A percentile compares a stretch with the other conserved stretches of the same genome.
These are phyloP conservation scores for Penicillium sp. DNA, from an alignment of 2,329 filamentous ascomycete species.

Conservation along the genomic window DNA sequence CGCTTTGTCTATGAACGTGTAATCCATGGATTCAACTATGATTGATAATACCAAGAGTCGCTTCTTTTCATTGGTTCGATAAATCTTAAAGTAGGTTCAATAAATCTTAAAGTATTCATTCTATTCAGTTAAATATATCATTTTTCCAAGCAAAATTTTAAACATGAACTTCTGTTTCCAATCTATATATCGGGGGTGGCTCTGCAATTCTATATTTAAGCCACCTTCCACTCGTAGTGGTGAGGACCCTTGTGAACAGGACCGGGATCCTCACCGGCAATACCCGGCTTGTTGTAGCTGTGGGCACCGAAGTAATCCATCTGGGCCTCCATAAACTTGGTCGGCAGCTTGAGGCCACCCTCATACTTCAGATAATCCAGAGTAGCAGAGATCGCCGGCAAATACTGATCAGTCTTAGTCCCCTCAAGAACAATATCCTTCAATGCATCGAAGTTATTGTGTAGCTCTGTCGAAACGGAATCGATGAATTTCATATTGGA, in stretches of 20 bases:
- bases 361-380: constrained; percentile 68
- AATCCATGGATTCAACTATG: neutral
- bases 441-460: constrained; percentile 50
- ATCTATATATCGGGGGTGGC: constrained; percentile 1
- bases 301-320: constrained; percentile 70
- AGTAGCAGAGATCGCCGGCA: constrained; percentile 61
- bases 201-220: neutral
- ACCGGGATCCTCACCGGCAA: constrained; percentile 54
- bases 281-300: constrained; percentile 56
- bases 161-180: neutral
- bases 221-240: constrained; percentile 60
- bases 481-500: constrained; percentile 44
- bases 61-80: too few relatives aligned
- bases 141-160: neutral
- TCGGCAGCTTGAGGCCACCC: constrained; percentile 60
- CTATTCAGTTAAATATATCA: neutral
- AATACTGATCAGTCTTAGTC: constrained; percentile 57
- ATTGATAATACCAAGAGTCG: too few relatives aligned
- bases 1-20: neutral
- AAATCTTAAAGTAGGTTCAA: too few relatives aligned
- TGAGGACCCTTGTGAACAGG: constrained; percentile 57
- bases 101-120: too few relatives aligned
- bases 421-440: constrained; percentile 58
- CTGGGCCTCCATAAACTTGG: constrained; percentile 69
- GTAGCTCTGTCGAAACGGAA: constrained; percentile 55